Evolutionary conservation across 768 basidiomycete genomes (phyloP), one percentile per base, ranked within the genome.

Genomic region (Tulasnella sp.): DNA sequence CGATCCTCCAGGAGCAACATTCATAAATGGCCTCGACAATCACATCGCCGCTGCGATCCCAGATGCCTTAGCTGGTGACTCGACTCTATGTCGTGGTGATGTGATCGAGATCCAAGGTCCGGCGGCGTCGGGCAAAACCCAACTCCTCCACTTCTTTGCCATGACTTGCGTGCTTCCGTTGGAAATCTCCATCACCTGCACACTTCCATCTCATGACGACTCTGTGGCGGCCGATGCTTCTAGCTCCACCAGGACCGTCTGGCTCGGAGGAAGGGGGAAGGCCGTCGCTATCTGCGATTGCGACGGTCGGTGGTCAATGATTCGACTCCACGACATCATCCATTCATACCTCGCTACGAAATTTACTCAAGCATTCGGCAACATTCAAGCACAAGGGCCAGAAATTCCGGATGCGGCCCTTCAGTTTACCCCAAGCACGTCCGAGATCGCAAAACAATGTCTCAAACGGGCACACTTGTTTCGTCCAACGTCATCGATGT

Each of bases 41-140:
- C 75, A 83, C 31, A 81, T 84, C 19, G 38, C 78, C 46, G 9
- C 31, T 16, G 62, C 76, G 19, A 81, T 81, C 3, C 71, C 48
- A 10, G 52, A 79, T 14, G 24, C 79, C 2, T 44, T 79, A 0
- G 16, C 46, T 5, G 44, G 44, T 24, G 77, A 78, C 19, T 83
- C 86, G 39, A 84, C 87, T 38, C 83, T 90, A 44, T 80, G 84
- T 71, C 86, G 87, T 71, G 92, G 92, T 44, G 91, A 94, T 83
- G 87, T 93, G 56, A 85, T 95, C 81, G 92, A 94, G 84, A 87
- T 96, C 31, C 92, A 94, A 85, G 94, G 94, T 2, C 89, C 91
- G 1, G 86, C 94, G 5, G 88, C 88, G 38, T 90, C 92, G 9
- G 94, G 93, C 38, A 96, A 96, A 85, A 92, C 92, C 1, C 92